These are phyloP conservation scores for Discostella pseudostelligera DNA, from an alignment of 108 stramenopile species.

Conservation along the genomic window DNA sequence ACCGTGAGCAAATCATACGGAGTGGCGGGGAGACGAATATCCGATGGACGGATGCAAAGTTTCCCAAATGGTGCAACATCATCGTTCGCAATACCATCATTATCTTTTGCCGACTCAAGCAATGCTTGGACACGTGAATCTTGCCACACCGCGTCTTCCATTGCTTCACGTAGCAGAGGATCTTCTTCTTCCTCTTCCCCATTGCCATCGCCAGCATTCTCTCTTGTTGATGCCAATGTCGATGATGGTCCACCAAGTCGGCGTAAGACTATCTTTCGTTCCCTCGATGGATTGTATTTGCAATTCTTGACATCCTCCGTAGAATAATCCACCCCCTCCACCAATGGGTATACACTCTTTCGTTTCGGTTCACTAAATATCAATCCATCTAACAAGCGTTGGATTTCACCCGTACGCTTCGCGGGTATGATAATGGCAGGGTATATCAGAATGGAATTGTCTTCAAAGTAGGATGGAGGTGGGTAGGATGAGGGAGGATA, in stretches of 20 bases:
- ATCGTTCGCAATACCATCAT: not conserved
- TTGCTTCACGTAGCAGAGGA: conserved; percentile 2
- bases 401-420: conserved; percentile 53
- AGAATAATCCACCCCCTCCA: conserved; percentile 37
- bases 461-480: conserved; percentile 28
- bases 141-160: conserved; percentile 36
- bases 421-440: conserved; percentile 73
- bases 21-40: conserved; percentile 21
- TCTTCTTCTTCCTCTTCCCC: not conserved
- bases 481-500: conserved; percentile 40
- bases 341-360: conserved; percentile 52
- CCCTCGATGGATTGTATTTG: conserved; percentile 28
- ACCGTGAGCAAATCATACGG: conserved; percentile 47
- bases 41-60: conserved; percentile 18
- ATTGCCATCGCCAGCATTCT: conserved; percentile 7
- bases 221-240: not conserved
- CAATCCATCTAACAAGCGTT: conserved; percentile 50
- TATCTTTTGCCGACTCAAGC: conserved; percentile 17
- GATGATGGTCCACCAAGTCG: conserved; percentile 11
- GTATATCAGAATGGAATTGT: conserved; percentile 15
- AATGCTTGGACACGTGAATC: conserved; percentile 26
- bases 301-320: conserved; percentile 6
- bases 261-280: conserved; percentile 55
- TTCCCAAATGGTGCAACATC: conserved; percentile 16
- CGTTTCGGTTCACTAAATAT: conserved; percentile 61